Percentiles rank a stretch among this genome's conserved stretches.
Evolutionary conservation across 495 filamentous ascomycete species (phyloP).

Genomic region (Aspergillus homomorphus): DNA sequence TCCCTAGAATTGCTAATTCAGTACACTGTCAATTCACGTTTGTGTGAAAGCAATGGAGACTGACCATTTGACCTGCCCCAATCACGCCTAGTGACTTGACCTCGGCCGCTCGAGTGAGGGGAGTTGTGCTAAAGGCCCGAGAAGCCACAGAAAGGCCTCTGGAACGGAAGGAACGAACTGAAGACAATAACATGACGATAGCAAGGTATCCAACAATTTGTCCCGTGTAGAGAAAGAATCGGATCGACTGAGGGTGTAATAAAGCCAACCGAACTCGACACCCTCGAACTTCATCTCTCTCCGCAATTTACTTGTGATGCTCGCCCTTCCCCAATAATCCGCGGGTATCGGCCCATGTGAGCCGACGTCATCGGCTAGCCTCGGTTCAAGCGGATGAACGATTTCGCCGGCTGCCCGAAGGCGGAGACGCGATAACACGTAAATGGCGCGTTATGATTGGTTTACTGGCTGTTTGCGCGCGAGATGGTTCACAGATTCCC

Average conservation of each 20-base stretch:
- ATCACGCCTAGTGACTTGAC: constrained; percentile 90
- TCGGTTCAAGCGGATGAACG: constrained; percentile 32
- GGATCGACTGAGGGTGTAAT: background rate
- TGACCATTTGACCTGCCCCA: constrained; percentile 94
- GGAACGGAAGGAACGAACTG: constrained; percentile 29
- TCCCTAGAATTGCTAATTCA: constrained; percentile 55
- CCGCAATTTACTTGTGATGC: constrained; percentile 10
- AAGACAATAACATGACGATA: constrained; percentile 34
- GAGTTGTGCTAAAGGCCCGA: constrained; percentile 45
- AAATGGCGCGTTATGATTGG: constrained; percentile 30
- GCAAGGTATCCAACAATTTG: constrained; percentile 2
- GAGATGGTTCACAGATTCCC: background rate
- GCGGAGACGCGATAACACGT: constrained; percentile 34
- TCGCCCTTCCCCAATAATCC: background rate
- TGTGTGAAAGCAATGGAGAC: background rate
- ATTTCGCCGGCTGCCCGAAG: constrained; percentile 31
- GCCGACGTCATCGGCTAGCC: constrained; percentile 45
- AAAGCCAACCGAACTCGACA: background rate
- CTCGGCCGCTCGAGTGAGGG: constrained; percentile 56
- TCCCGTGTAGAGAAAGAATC: constrained; percentile 10
- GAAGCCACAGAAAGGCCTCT: constrained; percentile 32
- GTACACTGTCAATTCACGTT: background rate
- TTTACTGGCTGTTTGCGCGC: background rate
- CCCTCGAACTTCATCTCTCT: no score
- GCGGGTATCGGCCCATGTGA: constrained; percentile 23